Evolutionary conservation across 2,329 filamentous ascomycete genomes (phyloP).

Genomic region (Catunica adiposa): DNA sequence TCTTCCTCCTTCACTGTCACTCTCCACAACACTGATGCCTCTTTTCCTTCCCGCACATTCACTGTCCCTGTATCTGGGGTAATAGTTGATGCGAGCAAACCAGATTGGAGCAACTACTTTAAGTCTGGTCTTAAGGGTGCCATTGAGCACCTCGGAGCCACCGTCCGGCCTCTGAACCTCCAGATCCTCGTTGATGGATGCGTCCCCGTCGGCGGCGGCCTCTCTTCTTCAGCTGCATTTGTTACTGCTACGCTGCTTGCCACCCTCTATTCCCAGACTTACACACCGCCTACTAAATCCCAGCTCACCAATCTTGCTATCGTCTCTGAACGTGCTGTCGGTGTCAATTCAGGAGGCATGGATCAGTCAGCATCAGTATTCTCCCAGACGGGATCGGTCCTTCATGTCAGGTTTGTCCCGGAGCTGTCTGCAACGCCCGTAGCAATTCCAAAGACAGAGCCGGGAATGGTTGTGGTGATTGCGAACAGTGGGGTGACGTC

Average conservation of each 20-base stretch:
- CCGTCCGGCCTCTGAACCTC: constrained; percentile 34
- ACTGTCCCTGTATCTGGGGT: constrained; percentile 41
- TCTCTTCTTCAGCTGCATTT: constrained; percentile 88
- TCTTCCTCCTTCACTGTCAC: constrained; percentile 39
- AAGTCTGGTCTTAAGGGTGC: constrained; percentile 78
- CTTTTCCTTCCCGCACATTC: constrained; percentile 63
- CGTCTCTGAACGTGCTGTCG: constrained; percentile 82
- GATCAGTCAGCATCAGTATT: constrained; percentile 95
- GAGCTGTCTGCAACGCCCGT: constrained; percentile 60
- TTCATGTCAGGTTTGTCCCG: constrained; percentile 82
- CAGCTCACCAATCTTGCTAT: constrained; percentile 85
- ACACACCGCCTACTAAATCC: constrained; percentile 58
- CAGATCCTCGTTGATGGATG: constrained; percentile 73
- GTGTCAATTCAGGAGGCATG: constrained; percentile 96
- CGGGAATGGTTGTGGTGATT: constrained; percentile 80
- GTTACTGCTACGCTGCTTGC: constrained; percentile 80
- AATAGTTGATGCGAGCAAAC: constrained; percentile 68
- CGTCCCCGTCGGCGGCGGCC: constrained; percentile 77
- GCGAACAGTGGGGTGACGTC: constrained; percentile 87
- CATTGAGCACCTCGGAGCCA: constrained; percentile 56
- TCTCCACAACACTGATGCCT: constrained; percentile 67
- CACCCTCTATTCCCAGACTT: constrained; percentile 69
- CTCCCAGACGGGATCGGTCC: constrained; percentile 65
- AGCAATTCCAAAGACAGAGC: constrained; percentile 62
- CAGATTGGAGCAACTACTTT: constrained; percentile 99